These are phyloP conservation scores for Auricularia cornea DNA, from an alignment of 768 basidiomycete genomes.

Conservation along the genomic window DNA sequence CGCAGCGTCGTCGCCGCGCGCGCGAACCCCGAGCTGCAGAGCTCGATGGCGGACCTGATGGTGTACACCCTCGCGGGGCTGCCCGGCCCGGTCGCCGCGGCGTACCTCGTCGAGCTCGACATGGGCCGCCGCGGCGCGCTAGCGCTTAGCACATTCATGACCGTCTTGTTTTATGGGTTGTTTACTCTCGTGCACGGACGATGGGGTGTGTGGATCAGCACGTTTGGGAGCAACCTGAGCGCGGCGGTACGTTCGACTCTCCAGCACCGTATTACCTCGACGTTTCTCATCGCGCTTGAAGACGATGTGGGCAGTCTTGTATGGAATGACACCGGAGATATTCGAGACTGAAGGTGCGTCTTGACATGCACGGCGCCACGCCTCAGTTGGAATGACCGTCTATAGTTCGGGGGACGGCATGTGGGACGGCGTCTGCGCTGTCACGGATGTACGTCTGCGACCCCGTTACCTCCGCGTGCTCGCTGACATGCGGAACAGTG, in stretches of 20 bases:
- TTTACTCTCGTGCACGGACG: constrained; percentile 56
- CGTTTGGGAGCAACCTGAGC: constrained; percentile 69
- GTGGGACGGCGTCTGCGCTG: constrained; percentile 78
- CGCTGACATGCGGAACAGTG: constrained; percentile 35
- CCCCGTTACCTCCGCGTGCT: background rate
- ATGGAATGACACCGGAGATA: constrained; percentile 80
- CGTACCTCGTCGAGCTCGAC: constrained; percentile 61
- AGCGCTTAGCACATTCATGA: constrained; percentile 65
- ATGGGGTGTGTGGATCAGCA: constrained; percentile 54
- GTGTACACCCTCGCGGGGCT: constrained; percentile 79
- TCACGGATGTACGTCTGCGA: constrained; percentile 62
- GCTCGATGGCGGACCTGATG: constrained; percentile 76
- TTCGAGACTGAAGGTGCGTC: constrained; percentile 63
- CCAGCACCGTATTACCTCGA: background rate
- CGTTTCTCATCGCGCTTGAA: constrained; percentile 14
- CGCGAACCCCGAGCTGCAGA: constrained; percentile 37
- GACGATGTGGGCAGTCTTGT: constrained; percentile 85
- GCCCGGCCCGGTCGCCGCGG: constrained; percentile 83
- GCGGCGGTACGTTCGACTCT: constrained; percentile 47
- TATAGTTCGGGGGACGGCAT: constrained; percentile 76
- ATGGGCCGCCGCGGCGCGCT: constrained; percentile 54
- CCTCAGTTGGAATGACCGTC: background rate
- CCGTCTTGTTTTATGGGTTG: constrained; percentile 61
- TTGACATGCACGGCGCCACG: background rate
- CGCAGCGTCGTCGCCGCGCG: constrained; percentile 19